Evolutionary conservation across 768 basidiomycete species (phyloP).

Genomic region (Lactarius sp.): DNA sequence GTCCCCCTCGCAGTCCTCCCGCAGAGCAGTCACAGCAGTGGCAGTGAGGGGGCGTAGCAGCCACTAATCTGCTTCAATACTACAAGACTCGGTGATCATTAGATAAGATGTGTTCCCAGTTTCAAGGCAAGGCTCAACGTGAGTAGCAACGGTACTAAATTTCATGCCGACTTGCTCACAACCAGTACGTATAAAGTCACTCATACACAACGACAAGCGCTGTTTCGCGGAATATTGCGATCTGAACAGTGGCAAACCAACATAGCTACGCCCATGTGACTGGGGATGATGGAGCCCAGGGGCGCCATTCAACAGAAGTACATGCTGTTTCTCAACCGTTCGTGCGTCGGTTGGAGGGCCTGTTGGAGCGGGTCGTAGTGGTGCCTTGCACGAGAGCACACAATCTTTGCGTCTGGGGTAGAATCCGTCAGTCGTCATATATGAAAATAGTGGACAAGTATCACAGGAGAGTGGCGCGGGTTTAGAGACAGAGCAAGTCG

Average conservation of each 20-base stretch:
- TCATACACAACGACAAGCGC: neutral
- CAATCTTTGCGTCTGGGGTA: constrained; percentile 62
- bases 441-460: constrained; percentile 27
- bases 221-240: neutral
- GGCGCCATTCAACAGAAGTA: constrained; percentile 33
- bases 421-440: neutral
- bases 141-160: neutral
- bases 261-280: neutral
- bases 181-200: neutral
- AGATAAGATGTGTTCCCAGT: neutral
- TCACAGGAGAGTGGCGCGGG: constrained; percentile 79
- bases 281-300: neutral
- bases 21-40: too few species aligned
- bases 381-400: constrained; percentile 72
- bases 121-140: neutral
- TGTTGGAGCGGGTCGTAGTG: constrained; percentile 63
- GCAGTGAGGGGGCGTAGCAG: too few species aligned
- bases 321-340: constrained; percentile 39
- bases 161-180: too few species aligned
- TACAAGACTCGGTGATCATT: neutral
- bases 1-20: too few species aligned
- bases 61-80: too few species aligned
- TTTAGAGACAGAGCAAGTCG: constrained; percentile 76
- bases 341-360: constrained; percentile 53
- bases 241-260: neutral